A percentile compares a stretch with the other conserved stretches of the same genome.
Evolutionary conservation across 257 asterid species (phyloP).

Genomic region (Solanum arcanum): DNA sequence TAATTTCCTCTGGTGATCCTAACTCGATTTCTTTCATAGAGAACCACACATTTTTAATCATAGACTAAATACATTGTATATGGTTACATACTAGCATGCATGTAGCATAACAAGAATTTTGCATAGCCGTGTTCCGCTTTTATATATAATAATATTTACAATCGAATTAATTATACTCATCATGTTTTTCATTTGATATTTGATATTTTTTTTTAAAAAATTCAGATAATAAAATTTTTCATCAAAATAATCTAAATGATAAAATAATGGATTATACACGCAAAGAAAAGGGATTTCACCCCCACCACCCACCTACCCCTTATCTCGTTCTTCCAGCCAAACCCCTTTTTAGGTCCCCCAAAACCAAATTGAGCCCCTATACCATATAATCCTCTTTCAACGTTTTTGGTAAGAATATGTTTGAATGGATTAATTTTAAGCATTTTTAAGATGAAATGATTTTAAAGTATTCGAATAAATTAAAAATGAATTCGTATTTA

Average conservation of each 20-base stretch:
- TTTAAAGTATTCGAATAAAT: too few relatives aligned
- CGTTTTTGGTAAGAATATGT: too few relatives aligned
- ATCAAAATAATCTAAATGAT: background rate
- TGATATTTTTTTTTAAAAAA: accelerated
- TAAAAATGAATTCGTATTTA: too few relatives aligned
- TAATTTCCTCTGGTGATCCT: background rate
- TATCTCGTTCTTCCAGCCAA: background rate
- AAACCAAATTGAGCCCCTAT: background rate
- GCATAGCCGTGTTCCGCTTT: background rate
- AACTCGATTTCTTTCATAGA: background rate
- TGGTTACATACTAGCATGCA: background rate
- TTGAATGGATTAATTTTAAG: too few relatives aligned
- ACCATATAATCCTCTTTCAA: background rate
- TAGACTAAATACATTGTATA: background rate
- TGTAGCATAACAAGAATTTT: background rate
- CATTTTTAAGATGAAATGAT: too few relatives aligned
- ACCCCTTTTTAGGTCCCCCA: background rate
- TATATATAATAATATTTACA: too few relatives aligned
- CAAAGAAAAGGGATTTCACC: background rate
- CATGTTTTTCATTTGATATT: background rate
- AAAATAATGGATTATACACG: background rate
- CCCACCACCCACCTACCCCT: background rate
- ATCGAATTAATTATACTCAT: background rate
- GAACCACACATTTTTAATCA: background rate
- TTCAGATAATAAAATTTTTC: too few relatives aligned